Conservation (phyloP, 2,329 filamentous ascomycete species). For the Zymoseptoria brevis region DNA sequence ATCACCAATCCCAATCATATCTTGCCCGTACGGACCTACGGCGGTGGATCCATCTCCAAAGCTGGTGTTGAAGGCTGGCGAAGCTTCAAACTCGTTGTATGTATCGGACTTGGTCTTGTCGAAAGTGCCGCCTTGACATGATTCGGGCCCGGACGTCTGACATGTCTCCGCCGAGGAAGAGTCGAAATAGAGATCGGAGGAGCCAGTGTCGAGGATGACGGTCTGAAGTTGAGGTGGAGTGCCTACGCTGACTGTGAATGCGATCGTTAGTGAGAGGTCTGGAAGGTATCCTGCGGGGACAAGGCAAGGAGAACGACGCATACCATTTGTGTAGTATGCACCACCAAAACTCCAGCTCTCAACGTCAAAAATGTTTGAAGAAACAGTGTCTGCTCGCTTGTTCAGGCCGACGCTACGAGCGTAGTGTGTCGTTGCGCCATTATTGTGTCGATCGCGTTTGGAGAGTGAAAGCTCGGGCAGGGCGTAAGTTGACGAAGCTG, state of each 20-base stretch:
- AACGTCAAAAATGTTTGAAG: slow-evolving; percentile 26
- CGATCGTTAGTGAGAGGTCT: neutral
- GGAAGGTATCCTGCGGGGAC: neutral
- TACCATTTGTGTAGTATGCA: slow-evolving; percentile 29
- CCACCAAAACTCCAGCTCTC: slow-evolving; percentile 25
- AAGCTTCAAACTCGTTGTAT: slow-evolving; percentile 18
- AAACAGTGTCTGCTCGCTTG: slow-evolving; percentile 15
- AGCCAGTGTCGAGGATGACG: slow-evolving; percentile 30
- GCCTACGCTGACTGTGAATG: slow-evolving; percentile 23
- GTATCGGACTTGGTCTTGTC: slow-evolving; percentile 20
- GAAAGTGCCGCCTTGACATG: slow-evolving; percentile 27
- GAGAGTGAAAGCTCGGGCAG: slow-evolving; percentile 21
- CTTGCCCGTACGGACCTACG: slow-evolving; percentile 22
- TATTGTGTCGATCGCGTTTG: slow-evolving; percentile 21
- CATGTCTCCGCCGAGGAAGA: slow-evolving; percentile 21
- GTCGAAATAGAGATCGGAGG: slow-evolving; percentile 28
- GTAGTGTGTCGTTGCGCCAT: slow-evolving; percentile 10
- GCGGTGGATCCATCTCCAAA: slow-evolving; percentile 26
- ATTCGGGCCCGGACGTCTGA: slow-evolving; percentile 11
- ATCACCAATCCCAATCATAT: slow-evolving; percentile 25
- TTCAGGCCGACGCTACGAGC: slow-evolving; percentile 7
- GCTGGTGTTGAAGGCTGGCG: slow-evolving; percentile 23
- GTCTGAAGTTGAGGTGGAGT: slow-evolving; percentile 27
- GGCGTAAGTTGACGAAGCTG: slow-evolving; percentile 13
- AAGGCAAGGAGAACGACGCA: neutral